Evolutionary conservation across 495 filamentous ascomycete genomes (phyloP).

Genomic region (Penicillium odoratum): DNA sequence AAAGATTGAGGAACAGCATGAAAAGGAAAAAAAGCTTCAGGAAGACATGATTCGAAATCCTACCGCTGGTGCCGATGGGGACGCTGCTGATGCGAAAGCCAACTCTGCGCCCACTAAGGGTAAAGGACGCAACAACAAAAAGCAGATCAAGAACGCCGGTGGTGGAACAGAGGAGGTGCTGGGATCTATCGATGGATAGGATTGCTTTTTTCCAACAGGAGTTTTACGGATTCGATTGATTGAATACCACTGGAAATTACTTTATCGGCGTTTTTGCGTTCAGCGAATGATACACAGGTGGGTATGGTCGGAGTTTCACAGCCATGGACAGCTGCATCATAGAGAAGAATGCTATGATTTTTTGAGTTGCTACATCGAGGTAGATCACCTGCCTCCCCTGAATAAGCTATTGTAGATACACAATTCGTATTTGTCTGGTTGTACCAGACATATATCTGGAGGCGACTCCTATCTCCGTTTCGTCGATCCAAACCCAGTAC

Average conservation of each 20-base stretch:
- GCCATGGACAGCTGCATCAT: neutral
- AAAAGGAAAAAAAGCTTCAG: slow-evolving; percentile 56
- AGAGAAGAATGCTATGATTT: slow-evolving; percentile 1
- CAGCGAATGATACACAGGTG: slow-evolving; percentile 12
- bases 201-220: neutral
- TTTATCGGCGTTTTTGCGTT: slow-evolving; percentile 13
- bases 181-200: slow-evolving; percentile 34
- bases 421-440: no score
- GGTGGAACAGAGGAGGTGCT: slow-evolving; percentile 47
- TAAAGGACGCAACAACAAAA: slow-evolving; percentile 44
- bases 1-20: slow-evolving; percentile 63
- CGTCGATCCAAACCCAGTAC: slow-evolving; percentile 90
- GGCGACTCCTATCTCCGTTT: slow-evolving; percentile 58
- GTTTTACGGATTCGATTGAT: neutral
- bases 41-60: slow-evolving; percentile 52
- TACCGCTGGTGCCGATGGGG: slow-evolving; percentile 32
- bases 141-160: slow-evolving; percentile 31
- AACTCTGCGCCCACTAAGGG: slow-evolving; percentile 32
- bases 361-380: neutral
- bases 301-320: slow-evolving; percentile 8
- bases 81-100: slow-evolving; percentile 38
- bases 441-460: no score
- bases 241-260: neutral
- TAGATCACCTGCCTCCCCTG: no score
- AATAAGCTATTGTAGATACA: no score